Evolutionary conservation across 768 basidiomycete genomes (phyloP), one percentile per base, ranked within the genome.

Genomic region (Mycena rosella): DNA sequence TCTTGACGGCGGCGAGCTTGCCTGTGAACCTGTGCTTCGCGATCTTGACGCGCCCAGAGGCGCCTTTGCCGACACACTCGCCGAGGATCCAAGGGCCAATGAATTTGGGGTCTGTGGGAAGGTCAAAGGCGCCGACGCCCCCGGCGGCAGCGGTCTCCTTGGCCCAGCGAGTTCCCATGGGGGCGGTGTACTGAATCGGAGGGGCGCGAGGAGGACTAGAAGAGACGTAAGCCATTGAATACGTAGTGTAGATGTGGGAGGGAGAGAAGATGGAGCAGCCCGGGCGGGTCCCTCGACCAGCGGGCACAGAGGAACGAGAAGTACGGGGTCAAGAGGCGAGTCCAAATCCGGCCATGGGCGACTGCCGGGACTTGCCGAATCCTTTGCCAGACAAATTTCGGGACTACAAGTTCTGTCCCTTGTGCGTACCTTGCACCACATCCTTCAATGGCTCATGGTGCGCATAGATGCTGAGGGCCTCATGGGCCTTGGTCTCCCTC

Each of bases 71-170:
- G 61, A 98, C 91, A 71, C 95, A 96, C 78, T 95, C 93, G 63
- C 96, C 96, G 10, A 98, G 88, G 71, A 95, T 85, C 96, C 96
- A 98, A 3, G 95, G 95, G 14, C 96, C 96, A 49, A 98, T 91
- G 66, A 82, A 85, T 76, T 89, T 92, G 14, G 96, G 95, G 79
- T 97, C 96, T 60, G 92, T 89, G 0, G 92, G 91, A 42, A 90
- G 86, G 72, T 96, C 94, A 74, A 94, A 95, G 26, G 92, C 91
- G 45, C 85, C 84, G 56, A 84, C 80, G 18, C 88, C 88, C 52
- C 88, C 91, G 49, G 94, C 93, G 63, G 93, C 91, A 57, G 91
- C 94, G 78, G 90, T 92, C 83, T 96, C 94, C 78, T 91, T 94
- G 72, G 88, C 90, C 94, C 93, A 95, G 77, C 93, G 92, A 68